Percentiles rank a stretch among this genome's conserved stretches.
phyloP scores from a whole-genome alignment of 2,329 filamentous ascomycete species.

The Venturia carpophila region DNA sequence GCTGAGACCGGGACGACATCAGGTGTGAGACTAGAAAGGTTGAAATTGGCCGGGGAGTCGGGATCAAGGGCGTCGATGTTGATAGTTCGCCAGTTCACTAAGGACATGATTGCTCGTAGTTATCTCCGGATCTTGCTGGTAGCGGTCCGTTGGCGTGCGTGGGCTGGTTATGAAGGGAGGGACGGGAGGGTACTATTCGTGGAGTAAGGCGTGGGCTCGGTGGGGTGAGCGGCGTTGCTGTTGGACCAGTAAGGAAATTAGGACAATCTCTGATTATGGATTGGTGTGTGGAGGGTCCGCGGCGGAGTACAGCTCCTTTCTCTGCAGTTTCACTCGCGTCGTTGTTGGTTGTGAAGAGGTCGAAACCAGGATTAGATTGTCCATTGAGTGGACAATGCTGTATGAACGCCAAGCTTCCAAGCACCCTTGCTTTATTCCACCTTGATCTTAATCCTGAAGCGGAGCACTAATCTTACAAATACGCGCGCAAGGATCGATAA shows the following conservation, averaged over 20 bases:
- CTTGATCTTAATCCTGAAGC: neutral
- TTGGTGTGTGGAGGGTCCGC: neutral
- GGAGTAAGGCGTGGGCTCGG: constrained; percentile 9
- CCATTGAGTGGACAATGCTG: neutral
- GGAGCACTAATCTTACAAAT: constrained; percentile 1
- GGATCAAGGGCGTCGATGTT: constrained; percentile 88
- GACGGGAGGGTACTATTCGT: constrained; percentile 7
- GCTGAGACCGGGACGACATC: constrained; percentile 66
- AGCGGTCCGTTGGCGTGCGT: neutral
- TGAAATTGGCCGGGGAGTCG: constrained; percentile 87
- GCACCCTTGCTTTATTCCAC: too few species aligned
- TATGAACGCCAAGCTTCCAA: neutral
- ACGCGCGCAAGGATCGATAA: neutral
- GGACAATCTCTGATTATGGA: neutral
- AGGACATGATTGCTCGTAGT: constrained; percentile 31
- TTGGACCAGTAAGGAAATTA: neutral
- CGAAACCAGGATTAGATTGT: neutral
- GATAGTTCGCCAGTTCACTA: constrained; percentile 72
- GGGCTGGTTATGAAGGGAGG: neutral
- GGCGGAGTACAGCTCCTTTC: neutral
- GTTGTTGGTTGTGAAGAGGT: neutral
- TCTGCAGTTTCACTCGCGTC: neutral
- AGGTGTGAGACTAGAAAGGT: constrained; percentile 73
- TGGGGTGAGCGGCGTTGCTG: constrained; percentile 1
- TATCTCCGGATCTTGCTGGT: neutral